These are phyloP conservation scores for Glarea lozoyensis DNA, from an alignment of 495 filamentous ascomycete genomes.

Conservation along the genomic window DNA sequence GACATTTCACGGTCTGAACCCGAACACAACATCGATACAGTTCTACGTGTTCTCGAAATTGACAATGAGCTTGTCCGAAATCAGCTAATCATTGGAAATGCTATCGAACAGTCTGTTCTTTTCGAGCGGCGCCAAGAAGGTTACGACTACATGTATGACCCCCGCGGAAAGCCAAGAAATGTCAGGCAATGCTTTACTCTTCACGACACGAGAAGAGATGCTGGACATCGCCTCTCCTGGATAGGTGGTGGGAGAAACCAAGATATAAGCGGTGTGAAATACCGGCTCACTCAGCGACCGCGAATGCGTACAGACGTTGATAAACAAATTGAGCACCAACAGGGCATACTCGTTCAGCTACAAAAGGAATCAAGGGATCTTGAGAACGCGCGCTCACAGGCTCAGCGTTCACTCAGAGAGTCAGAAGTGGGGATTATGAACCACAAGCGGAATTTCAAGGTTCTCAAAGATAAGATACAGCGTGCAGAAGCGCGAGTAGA, in stretches of 20 bases:
- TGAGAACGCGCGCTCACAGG: slow-evolving; percentile 10
- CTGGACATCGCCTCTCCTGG: slow-evolving; percentile 55
- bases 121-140: slow-evolving; percentile 59
- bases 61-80: slow-evolving; percentile 69
- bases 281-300: slow-evolving; percentile 23
- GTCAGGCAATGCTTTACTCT: slow-evolving; percentile 64
- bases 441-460: slow-evolving; percentile 35
- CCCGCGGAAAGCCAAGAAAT: slow-evolving; percentile 48
- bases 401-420: slow-evolving; percentile 14
- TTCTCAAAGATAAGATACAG: slow-evolving; percentile 47
- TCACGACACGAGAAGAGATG: slow-evolving; percentile 44
- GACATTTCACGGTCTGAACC: slow-evolving; percentile 64
- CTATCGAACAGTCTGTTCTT: slow-evolving; percentile 77
- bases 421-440: slow-evolving; percentile 33
- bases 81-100: slow-evolving; percentile 73
- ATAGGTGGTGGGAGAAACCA: slow-evolving; percentile 23
- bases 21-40: slow-evolving; percentile 60
- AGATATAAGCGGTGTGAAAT: slow-evolving; percentile 5
- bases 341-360: slow-evolving; percentile 32
- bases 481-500: slow-evolving; percentile 48
- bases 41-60: slow-evolving; percentile 71
- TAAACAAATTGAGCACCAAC: slow-evolving; percentile 50
- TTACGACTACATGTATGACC: slow-evolving; percentile 56
- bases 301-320: slow-evolving; percentile 77
- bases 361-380: slow-evolving; percentile 26